Base-by-base conservation (phyloP, 768 basidiomycete genomes). In the Collybia nuda region DNA sequence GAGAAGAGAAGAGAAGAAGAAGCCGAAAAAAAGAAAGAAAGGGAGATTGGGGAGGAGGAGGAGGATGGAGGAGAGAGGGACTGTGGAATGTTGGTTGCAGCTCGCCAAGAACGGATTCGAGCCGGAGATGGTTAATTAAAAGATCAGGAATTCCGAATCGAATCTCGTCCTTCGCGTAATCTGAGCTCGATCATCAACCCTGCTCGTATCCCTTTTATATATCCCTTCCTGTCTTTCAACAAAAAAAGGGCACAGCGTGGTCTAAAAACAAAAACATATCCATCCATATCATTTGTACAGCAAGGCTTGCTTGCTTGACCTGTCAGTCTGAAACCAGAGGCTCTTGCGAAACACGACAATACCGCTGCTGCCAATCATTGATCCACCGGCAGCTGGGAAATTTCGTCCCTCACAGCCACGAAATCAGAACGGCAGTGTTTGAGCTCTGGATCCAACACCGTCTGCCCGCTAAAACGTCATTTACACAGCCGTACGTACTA, bases 61-160 rank as follows among this genome's bases (percentile, higher is more conserved):
- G 53, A 24, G 49, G 21, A 48, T 41, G 56, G 37, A 29, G 52
- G 50, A 44, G 51, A 40, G 19, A 14, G 21, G 18, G 32, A 19
- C 36, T 37, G 14, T 59, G 43, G 45, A 39, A 47, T 50, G 24
- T 26, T 26, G 24, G 54, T 55, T 55, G 54, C 50, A 51, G 40
- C 50, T 55, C 48, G 54, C 48, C 53, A 55, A 50, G 39, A 39
- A 17, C 44, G 44, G 38, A 40, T 32, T 28, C 35, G 36, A 40
- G 36, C 54, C 56, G 55, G 51, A 48, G 57, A 50, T 39, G 56
- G 53, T 56, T 57, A 60, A 60, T 63, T 57, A 63, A 63, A 59
- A 53, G 52, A 46, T 41, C 39, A 52, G 51, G 56, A 63, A 54
- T 63, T 61, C 62, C 54, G 41, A 59, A 63, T 61, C 48, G 61